Percentiles rank a stretch among this genome's conserved stretches.
These are phyloP conservation scores for Torrubiella hemipterigena DNA, from an alignment of 2,329 filamentous ascomycete genomes.

Conservation along the genomic window DNA sequence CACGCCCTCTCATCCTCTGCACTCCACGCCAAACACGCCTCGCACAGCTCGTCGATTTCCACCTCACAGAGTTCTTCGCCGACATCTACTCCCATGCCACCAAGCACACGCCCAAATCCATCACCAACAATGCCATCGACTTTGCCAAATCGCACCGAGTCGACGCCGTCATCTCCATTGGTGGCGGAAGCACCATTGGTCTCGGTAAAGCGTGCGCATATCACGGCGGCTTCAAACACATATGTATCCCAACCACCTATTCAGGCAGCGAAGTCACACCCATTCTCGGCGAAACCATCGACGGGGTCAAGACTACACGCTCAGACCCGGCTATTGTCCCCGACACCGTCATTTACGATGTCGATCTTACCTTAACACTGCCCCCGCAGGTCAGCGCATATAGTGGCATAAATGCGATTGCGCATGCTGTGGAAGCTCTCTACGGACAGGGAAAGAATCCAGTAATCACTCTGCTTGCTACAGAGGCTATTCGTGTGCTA, in stretches of 20 bases:
- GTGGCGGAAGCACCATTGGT: conserved; percentile 49
- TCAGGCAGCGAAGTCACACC: conserved; percentile 53
- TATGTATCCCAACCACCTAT: conserved; percentile 49
- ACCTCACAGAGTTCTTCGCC: background rate
- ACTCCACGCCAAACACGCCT: conserved; percentile 23
- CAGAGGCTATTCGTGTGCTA: conserved; percentile 43
- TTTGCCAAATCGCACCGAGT: conserved; percentile 30
- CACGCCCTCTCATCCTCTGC: conserved; percentile 41
- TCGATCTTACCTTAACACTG: conserved; percentile 48
- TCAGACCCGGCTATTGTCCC: conserved; percentile 48
- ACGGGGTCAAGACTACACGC: conserved; percentile 45
- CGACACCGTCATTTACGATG: conserved; percentile 51
- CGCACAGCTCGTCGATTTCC: background rate
- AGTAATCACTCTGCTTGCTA: conserved; percentile 43
- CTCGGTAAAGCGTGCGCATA: conserved; percentile 45
- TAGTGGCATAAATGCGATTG: conserved; percentile 54
- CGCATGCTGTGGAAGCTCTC: conserved; percentile 45
- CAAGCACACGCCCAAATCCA: conserved; percentile 48
- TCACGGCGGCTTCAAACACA: conserved; percentile 38
- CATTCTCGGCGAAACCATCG: conserved; percentile 48
- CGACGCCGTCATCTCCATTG: conserved; percentile 46
- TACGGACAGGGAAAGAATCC: conserved; percentile 52
- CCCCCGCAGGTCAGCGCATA: conserved; percentile 39
- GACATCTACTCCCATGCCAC: conserved; percentile 36
- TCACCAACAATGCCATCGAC: conserved; percentile 42